phyloP scores from a whole-genome alignment of 495 filamentous ascomycete genomes.

The Daldinia caldariorum region DNA sequence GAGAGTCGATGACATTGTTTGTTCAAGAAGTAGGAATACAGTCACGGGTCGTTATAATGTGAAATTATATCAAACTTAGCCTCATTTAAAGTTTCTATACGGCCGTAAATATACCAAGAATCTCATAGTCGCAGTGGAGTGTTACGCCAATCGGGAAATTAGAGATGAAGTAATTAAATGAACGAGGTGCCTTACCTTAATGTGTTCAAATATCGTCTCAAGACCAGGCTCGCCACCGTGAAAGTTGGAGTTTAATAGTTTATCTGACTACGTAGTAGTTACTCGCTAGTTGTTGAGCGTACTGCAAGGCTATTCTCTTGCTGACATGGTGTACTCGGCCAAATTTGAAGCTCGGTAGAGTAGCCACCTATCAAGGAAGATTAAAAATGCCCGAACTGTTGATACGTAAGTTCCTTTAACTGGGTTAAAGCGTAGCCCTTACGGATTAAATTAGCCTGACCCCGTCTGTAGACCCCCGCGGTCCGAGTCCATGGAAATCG shows the following conservation, averaged over 20 bases:
- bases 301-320: conserved; percentile 9
- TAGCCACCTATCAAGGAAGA: conserved; percentile 23
- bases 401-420: conserved; percentile 11
- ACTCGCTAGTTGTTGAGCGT: background rate
- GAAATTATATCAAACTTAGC: background rate
- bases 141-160: background rate
- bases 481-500: conserved; percentile 34
- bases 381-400: conserved; percentile 37
- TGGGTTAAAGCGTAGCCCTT: conserved; percentile 4
- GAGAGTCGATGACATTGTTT: conserved; percentile 3
- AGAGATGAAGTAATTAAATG: background rate
- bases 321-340: conserved; percentile 15
- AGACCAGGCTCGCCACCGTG: background rate
- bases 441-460: conserved; percentile 4
- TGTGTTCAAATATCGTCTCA: background rate
- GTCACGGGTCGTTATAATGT: background rate
- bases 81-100: background rate
- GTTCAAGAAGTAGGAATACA: background rate
- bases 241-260: background rate
- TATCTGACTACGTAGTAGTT: background rate
- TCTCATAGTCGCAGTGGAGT: background rate
- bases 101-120: conserved; percentile 1
- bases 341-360: conserved; percentile 20
- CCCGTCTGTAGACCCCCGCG: conserved; percentile 18
- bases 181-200: too few relatives aligned